These are phyloP conservation scores for Cryptomeria japonica DNA, from an alignment of 75 land plant genomes.

Conservation along the genomic window DNA sequence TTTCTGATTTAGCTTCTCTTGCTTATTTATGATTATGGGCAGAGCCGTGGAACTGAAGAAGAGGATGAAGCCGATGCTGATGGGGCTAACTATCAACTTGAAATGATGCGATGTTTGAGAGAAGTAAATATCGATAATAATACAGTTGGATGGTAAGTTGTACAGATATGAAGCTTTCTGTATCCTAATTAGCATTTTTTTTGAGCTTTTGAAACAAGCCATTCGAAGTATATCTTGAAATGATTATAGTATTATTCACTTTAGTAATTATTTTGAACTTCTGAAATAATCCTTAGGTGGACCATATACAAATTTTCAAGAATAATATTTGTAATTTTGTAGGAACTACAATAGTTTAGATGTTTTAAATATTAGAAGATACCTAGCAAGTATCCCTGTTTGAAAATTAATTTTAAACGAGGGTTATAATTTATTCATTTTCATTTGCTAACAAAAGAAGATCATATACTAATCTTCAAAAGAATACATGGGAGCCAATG, in stretches of 20 bases:
- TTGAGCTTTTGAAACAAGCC: background rate
- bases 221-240: background rate
- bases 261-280: background rate
- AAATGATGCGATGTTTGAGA: constrained; percentile 96
- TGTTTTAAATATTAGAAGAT: background rate
- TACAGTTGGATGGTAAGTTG: constrained; percentile 90
- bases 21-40: background rate
- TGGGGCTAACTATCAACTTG: constrained; percentile 97
- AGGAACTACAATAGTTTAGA: background rate
- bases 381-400: background rate
- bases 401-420: background rate
- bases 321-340: background rate
- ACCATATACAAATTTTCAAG: background rate
- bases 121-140: constrained; percentile 98
- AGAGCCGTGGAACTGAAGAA: constrained; percentile 75
- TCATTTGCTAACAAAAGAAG: background rate
- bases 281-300: background rate
- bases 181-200: background rate
- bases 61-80: constrained; percentile 94
- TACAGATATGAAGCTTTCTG: background rate
- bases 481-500: background rate
- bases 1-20: background rate
- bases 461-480: background rate
- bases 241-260: too few species aligned
- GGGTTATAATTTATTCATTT: background rate